Percentiles rank a stretch among this genome's conserved stretches.
phyloP scores from a whole-genome alignment of 805 yeast species.

The Cyberlindnera galapagoensis region DNA sequence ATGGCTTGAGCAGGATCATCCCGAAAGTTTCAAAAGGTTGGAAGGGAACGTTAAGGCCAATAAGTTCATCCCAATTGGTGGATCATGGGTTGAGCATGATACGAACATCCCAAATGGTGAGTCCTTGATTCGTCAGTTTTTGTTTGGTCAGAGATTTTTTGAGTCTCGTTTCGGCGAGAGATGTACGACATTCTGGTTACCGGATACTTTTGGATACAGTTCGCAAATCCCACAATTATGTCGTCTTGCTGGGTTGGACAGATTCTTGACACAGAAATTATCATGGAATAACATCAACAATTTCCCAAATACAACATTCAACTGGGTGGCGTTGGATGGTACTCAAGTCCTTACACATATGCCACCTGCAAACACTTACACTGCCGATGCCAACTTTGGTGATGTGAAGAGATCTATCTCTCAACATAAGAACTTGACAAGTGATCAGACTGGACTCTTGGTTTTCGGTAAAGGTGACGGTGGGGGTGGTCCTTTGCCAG shows the following conservation, averaged over 20 bases:
- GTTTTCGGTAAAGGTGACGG: constrained; percentile 96
- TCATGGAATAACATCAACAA: constrained; percentile 94
- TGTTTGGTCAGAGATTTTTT: constrained; percentile 85
- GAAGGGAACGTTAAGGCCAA: constrained; percentile 57
- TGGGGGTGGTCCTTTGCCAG: constrained; percentile 96
- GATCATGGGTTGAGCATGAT: constrained; percentile 97
- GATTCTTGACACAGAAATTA: constrained; percentile 86
- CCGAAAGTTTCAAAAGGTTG: constrained; percentile 61
- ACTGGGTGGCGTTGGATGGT: constrained; percentile 94
- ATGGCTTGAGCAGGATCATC: constrained; percentile 86
- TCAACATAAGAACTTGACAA: constrained; percentile 79
- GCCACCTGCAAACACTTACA: constrained; percentile 97
- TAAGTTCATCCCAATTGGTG: constrained; percentile 87
- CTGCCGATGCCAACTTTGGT: constrained; percentile 89
- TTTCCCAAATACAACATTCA: constrained; percentile 87
- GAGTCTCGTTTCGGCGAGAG: constrained; percentile 71
- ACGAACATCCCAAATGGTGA: constrained; percentile 96
- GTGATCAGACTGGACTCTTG: constrained; percentile 74
- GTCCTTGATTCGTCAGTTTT: constrained; percentile 79
- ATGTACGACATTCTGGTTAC: constrained; percentile 84
- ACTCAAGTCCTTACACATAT: constrained; percentile 91
- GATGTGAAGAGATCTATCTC: constrained; percentile 76
- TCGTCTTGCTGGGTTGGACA: constrained; percentile 75
- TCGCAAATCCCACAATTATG: constrained; percentile 94
- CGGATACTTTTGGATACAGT: constrained; percentile 95